phyloP scores from a whole-genome alignment of 768 basidiomycete species.

The Russula sp. region DNA sequence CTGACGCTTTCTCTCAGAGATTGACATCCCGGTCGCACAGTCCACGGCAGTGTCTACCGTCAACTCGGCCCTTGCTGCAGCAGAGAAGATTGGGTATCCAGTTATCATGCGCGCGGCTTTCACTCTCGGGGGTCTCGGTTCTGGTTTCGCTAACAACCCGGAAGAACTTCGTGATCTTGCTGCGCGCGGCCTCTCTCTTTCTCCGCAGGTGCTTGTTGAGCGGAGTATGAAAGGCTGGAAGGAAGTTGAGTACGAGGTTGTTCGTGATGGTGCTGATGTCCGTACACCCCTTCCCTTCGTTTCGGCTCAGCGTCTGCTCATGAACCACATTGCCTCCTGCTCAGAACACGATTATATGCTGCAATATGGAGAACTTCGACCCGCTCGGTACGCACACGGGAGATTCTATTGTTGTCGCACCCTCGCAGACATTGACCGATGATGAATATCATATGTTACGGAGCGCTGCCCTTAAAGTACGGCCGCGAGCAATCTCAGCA shows the following conservation, averaged over 20 bases:
- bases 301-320: background rate
- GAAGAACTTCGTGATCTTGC: conserved; percentile 93
- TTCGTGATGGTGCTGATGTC: conserved; percentile 95
- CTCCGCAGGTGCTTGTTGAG: conserved; percentile 95
- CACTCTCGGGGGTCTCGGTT: conserved; percentile 96
- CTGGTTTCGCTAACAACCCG: conserved; percentile 92
- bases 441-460: conserved; percentile 99
- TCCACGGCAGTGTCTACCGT: conserved; percentile 97
- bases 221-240: conserved; percentile 99
- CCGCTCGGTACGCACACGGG: conserved; percentile 98
- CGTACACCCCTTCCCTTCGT: conserved; percentile 28
- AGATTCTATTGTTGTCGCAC: conserved; percentile 98
- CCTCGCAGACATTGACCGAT: conserved; percentile 95
- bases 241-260: conserved; percentile 98
- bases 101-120: conserved; percentile 96
- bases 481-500: background rate
- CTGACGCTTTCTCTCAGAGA: conserved; percentile 48
- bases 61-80: conserved; percentile 86
- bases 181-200: conserved; percentile 83
- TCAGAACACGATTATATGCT: conserved; percentile 98
- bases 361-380: conserved; percentile 99
- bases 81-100: conserved; percentile 89
- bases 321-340: background rate
- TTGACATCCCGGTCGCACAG: conserved; percentile 41
- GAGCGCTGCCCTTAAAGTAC: conserved; percentile 91